Evolutionary conservation across 495 filamentous ascomycete species (phyloP).

Genomic region (Chaetomium cochliodes): DNA sequence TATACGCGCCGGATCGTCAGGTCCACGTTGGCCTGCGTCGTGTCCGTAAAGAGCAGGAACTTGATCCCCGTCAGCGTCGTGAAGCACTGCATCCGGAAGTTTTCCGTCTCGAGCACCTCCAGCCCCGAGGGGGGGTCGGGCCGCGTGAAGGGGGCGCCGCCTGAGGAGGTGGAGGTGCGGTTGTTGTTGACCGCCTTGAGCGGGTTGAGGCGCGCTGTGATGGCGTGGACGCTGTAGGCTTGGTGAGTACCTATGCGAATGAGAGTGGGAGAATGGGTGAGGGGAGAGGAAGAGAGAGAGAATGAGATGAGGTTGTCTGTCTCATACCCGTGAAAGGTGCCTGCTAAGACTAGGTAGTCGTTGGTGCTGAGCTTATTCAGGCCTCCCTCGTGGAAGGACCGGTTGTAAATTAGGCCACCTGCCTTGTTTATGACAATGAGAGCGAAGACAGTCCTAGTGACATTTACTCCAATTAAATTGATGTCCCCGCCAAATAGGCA

Average conservation of each 20-base stretch:
- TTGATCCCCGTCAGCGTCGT: constrained; percentile 91
- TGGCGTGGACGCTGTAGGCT: constrained; percentile 73
- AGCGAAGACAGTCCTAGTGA: constrained; percentile 79
- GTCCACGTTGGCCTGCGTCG: constrained; percentile 83
- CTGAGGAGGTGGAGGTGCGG: constrained; percentile 42
- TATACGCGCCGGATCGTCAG: constrained; percentile 78
- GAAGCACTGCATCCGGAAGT: constrained; percentile 93
- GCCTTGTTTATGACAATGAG: constrained; percentile 98
- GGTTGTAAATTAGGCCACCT: constrained; percentile 92
- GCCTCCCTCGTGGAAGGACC: constrained; percentile 76
- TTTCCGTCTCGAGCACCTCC: constrained; percentile 85
- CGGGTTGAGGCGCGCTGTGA: constrained; percentile 76
- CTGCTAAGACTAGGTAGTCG: constrained; percentile 94
- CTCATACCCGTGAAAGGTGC: constrained; percentile 88
- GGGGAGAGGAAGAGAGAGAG: neutral
- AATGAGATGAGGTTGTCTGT: neutral
- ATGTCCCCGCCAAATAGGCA: neutral
- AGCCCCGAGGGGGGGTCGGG: constrained; percentile 67
- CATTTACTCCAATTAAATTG: neutral
- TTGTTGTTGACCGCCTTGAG: constrained; percentile 36
- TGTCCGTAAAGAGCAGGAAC: constrained; percentile 93
- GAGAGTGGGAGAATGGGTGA: constrained; percentile 1
- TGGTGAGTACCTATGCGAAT: constrained; percentile 15
- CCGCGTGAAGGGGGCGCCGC: constrained; percentile 47
- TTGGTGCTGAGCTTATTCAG: constrained; percentile 87